phyloP scores from a whole-genome alignment of 257 asterid species.

The Solanum arcanum region DNA sequence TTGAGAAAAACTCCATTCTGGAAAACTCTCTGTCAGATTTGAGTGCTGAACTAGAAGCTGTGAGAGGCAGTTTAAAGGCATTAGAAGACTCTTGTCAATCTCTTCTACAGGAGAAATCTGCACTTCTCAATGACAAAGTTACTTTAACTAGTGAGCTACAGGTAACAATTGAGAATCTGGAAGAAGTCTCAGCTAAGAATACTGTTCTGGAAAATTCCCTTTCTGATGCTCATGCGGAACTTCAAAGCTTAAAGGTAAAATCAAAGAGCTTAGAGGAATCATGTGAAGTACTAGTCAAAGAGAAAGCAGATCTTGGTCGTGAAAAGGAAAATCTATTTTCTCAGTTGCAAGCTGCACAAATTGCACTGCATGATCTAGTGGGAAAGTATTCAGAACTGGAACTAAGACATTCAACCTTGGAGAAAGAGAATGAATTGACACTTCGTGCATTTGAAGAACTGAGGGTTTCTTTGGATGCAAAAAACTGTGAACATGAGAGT shows the following conservation, averaged over 20 bases:
- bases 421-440: slow-evolving; percentile 52
- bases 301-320: slow-evolving; percentile 50
- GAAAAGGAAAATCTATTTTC: slow-evolving; percentile 51
- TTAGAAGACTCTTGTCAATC: slow-evolving; percentile 59
- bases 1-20: slow-evolving; percentile 67
- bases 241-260: slow-evolving; percentile 53
- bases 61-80: slow-evolving; percentile 50
- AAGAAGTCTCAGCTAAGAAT: slow-evolving; percentile 54
- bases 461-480: slow-evolving; percentile 45
- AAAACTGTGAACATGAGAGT: slow-evolving; percentile 42
- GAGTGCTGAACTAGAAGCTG: slow-evolving; percentile 71
- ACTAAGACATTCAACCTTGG: slow-evolving; percentile 49
- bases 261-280: slow-evolving; percentile 65
- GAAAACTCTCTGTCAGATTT: slow-evolving; percentile 77
- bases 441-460: slow-evolving; percentile 48
- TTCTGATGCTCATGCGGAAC: slow-evolving; percentile 48
- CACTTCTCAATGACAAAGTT: slow-evolving; percentile 54
- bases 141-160: slow-evolving; percentile 38
- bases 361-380: slow-evolving; percentile 43
- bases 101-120: slow-evolving; percentile 54
- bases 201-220: slow-evolving; percentile 54
- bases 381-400: slow-evolving; percentile 44
- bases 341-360: slow-evolving; percentile 40
- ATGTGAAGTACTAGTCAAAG: slow-evolving; percentile 51
- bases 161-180: slow-evolving; percentile 52